Conservation (phyloP, 2,329 filamentous ascomycete genomes). For the Aspergillus melleus region DNA sequence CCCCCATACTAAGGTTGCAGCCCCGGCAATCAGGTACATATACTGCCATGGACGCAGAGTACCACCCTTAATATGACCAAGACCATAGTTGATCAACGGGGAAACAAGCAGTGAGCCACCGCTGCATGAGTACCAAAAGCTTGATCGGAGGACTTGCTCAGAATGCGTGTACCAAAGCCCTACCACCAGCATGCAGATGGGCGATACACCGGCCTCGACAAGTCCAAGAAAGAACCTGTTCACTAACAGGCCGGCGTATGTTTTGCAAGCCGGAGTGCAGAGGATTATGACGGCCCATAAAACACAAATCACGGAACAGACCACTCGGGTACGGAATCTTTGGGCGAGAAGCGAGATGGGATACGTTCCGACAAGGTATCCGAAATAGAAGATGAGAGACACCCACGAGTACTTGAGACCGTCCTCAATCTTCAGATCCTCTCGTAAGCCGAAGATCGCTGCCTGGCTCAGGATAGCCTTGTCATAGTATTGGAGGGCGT, state of each 20-base stretch:
- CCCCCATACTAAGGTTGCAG: conserved; percentile 6
- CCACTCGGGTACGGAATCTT: neutral
- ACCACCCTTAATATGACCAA: conserved; percentile 10
- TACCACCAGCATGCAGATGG: conserved; percentile 11
- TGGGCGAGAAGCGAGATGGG: neutral
- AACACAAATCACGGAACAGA: conserved; percentile 12
- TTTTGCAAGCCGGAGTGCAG: conserved; percentile 12
- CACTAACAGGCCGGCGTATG: conserved; percentile 10
- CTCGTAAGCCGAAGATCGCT: conserved; percentile 11
- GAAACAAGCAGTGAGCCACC: conserved; percentile 12
- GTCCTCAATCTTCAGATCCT: conserved; percentile 7
- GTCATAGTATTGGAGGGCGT: conserved; percentile 16
- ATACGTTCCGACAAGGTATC: conserved; percentile 10
- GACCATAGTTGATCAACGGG: conserved; percentile 13
- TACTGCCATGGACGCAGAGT: conserved; percentile 8
- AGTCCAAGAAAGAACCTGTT: conserved; percentile 15
- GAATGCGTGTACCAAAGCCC: conserved; percentile 16
- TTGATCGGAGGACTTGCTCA: conserved; percentile 12
- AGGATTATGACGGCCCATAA: conserved; percentile 10
- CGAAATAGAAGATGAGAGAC: conserved; percentile 15
- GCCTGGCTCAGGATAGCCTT: conserved; percentile 15
- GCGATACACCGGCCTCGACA: conserved; percentile 12
- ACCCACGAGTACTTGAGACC: conserved; percentile 14
- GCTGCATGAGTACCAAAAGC: conserved; percentile 14
- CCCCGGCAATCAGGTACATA: conserved; percentile 14